Evolutionary conservation across 2,329 filamentous ascomycete genomes (phyloP).

Genomic region (Tolypocladium tropicale): DNA sequence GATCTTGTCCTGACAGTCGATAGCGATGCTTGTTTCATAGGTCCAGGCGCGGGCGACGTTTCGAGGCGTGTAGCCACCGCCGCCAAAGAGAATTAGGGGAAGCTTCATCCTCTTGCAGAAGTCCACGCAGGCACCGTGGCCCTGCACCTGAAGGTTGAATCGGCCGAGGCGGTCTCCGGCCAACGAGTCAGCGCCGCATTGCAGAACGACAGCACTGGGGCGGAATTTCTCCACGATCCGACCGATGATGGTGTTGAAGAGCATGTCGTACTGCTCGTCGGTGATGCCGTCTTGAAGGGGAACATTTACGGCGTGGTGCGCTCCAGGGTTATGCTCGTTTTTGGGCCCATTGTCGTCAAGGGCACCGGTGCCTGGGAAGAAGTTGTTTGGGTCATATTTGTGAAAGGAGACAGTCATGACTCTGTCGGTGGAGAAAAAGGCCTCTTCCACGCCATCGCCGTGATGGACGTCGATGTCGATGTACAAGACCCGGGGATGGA

Average conservation of each 20-base stretch:
- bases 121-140: conserved; percentile 82
- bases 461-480: conserved; percentile 93
- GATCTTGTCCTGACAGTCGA: conserved; percentile 62
- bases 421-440: conserved; percentile 79
- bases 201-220: conserved; percentile 85
- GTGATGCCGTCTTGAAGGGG: conserved; percentile 86
- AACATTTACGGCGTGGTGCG: conserved; percentile 84
- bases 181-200: conserved; percentile 91
- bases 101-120: conserved; percentile 75
- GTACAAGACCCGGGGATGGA: conserved; percentile 79
- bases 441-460: conserved; percentile 83
- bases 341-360: conserved; percentile 77
- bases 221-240: conserved; percentile 72
- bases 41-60: conserved; percentile 97
- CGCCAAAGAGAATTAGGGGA: conserved; percentile 83
- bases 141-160: conserved; percentile 94
- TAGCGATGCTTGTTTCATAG: conserved; percentile 87
- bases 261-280: conserved; percentile 74
- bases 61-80: conserved; percentile 90
- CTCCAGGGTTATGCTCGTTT: conserved; percentile 74
- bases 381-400: conserved; percentile 77
- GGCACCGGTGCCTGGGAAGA: conserved; percentile 87
- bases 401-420: conserved; percentile 94
- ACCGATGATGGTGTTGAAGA: conserved; percentile 76
- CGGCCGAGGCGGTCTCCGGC: conserved; percentile 87